Conservation (phyloP, 257 asterid genomes). For the Capsicum pubescens region DNA sequence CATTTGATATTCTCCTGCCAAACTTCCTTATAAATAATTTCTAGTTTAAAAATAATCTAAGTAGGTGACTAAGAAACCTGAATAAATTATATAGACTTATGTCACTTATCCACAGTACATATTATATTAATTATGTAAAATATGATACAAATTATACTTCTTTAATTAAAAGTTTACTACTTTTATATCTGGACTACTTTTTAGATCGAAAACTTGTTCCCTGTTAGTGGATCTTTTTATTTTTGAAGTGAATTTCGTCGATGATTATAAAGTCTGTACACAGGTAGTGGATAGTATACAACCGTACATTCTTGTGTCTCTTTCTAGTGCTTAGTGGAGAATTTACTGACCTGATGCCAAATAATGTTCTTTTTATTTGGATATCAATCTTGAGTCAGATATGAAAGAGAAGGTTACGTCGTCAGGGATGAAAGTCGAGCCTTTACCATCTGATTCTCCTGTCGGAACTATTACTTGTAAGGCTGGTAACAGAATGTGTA, state of each 20-base stretch:
- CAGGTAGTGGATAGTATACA: not conserved
- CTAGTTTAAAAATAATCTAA: no score
- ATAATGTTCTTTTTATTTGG: not conserved
- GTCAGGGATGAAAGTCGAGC: slow-evolving; percentile 14
- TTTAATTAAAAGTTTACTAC: no score
- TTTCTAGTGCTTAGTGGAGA: not conserved
- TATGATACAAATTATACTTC: no score
- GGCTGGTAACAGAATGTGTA: slow-evolving; percentile 62
- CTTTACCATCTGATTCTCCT: slow-evolving; percentile 30
- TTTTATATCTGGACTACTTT: no score
- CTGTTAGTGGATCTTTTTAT: not conserved
- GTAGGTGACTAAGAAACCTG: no score
- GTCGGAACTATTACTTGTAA: slow-evolving; percentile 46
- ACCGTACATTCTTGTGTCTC: not conserved
- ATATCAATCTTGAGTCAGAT: not conserved
- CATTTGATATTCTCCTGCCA: no score
- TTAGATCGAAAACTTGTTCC: not conserved
- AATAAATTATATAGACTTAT: no score
- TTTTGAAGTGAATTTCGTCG: not conserved
- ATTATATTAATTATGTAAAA: no score
- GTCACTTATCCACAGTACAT: no score
- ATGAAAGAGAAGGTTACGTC: slow-evolving; percentile 31
- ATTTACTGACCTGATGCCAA: not conserved
- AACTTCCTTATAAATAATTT: no score
- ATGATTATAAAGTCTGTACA: not conserved